Base-by-base conservation (phyloP, 768 basidiomycete genomes). In the Kwoniella mangroviensis region DNA sequence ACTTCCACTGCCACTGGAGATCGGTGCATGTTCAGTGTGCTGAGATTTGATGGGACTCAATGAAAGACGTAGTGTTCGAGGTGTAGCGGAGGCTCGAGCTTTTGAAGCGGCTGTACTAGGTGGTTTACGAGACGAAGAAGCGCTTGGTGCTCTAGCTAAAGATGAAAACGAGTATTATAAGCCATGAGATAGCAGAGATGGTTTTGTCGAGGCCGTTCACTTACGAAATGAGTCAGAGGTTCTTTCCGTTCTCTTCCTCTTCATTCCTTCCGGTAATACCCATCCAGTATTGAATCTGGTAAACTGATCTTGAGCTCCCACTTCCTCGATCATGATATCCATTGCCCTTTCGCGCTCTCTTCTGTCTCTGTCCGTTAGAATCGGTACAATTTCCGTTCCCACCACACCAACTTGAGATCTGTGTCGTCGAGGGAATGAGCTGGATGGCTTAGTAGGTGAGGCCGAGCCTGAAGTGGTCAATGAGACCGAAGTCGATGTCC, bases 281-380 rank as follows among this genome's bases (percentile, higher is more conserved):
- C 93, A 95, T 0, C 94, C 94, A 24, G 86, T 85, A 68, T 97
- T 90, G 84, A 96, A 96, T 84, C 90, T 83, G 78, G 85, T 87
- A 85, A 96, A 97, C 21, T 90, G 90, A 53, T 87, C 87, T 65
- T 88, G 87, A 53, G 87, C 86, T 78, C 90, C 91, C 41, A 95
- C 88, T 52, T 89, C 85, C n/a, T 89, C 87, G 2, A 92, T 89
- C 64, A 91, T 84, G 26, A 87, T 86, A 55, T 79, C 78, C 72
- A 83, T 53, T 13, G 22, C 40, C 34, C 42, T 57, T 49, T 80
- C 75, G 63, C 68, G 71, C 51, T 74, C 71, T 22, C 80, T 59
- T 26, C 82, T 62, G 65, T 83, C 79, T 59, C 68, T 73, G 57
- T 79, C 79, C 3, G 70, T 77, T 40, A 82, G 17, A 0, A 76